Evolutionary conservation across 2,329 filamentous ascomycete species (phyloP).

Genomic region (Trichoderma oligosporum): DNA sequence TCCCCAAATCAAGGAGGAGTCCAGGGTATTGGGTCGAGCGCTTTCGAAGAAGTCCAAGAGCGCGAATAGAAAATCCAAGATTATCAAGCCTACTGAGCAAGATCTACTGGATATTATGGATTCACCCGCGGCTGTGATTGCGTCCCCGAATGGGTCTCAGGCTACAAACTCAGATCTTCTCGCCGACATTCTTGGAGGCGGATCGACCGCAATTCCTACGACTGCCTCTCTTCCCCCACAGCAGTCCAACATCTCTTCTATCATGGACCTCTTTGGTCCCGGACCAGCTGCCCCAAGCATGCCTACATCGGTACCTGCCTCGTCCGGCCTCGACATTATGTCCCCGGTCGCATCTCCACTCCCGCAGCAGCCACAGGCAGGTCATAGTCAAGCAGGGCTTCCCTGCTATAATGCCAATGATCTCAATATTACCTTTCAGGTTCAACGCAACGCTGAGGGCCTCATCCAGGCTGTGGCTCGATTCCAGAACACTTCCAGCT

Average conservation of each 20-base stretch:
- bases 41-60: conserved; percentile 62
- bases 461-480: conserved; percentile 77
- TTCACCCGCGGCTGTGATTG: conserved; percentile 54
- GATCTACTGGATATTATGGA: conserved; percentile 94
- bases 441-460: conserved; percentile 77
- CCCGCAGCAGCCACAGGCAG: conserved; percentile 38
- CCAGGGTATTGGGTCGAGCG: conserved; percentile 81
- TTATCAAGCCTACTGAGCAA: conserved; percentile 80
- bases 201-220: conserved; percentile 41
- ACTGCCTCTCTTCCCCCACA: conserved; percentile 44
- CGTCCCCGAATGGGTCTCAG: conserved; percentile 49
- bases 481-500: conserved; percentile 73
- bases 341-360: conserved; percentile 45
- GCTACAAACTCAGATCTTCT: conserved; percentile 79
- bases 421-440: conserved; percentile 72
- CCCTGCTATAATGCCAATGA: conserved; percentile 84
- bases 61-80: conserved; percentile 70
- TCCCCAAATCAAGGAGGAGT: conserved; percentile 94
- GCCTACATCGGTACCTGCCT: conserved; percentile 32
- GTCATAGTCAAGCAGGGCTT: conserved; percentile 52
- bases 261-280: conserved; percentile 82
- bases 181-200: conserved; percentile 83
- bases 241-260: conserved; percentile 60
- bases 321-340: conserved; percentile 49
- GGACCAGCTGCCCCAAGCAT: conserved; percentile 37